phyloP scores from a whole-genome alignment of 2,329 filamentous ascomycete species.

The Talaromyces albobiverticillius region DNA sequence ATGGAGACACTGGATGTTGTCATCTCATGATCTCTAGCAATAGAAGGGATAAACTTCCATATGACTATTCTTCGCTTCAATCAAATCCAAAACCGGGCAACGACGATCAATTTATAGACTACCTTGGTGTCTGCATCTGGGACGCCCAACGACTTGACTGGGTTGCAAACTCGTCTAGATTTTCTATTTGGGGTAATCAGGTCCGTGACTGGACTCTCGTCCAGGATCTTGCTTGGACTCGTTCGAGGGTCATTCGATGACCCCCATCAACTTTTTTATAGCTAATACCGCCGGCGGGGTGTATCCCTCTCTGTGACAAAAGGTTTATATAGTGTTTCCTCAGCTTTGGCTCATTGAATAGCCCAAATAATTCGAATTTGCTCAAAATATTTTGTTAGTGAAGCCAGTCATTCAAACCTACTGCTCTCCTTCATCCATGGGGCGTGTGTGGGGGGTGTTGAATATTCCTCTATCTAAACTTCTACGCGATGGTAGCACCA shows the following conservation, averaged over 20 bases:
- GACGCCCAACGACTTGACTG: neutral
- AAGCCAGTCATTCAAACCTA: no score
- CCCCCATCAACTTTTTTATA: neutral
- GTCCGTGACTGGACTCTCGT: neutral
- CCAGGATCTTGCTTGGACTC: neutral
- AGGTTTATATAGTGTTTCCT: neutral
- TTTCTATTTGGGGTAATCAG: neutral
- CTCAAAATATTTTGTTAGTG: neutral
- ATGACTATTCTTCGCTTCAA: neutral
- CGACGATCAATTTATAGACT: conserved; percentile 4
- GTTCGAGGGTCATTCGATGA: neutral
- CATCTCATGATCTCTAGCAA: neutral
- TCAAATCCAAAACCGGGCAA: neutral
- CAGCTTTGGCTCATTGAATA: neutral
- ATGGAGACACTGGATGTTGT: neutral
- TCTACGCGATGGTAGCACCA: no score
- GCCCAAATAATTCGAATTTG: neutral
- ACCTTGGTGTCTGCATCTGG: conserved; percentile 10
- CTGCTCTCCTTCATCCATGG: no score
- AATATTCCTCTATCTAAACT: no score
- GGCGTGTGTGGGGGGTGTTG: no score
- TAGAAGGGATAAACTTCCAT: neutral
- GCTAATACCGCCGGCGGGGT: no score
- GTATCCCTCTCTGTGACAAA: neutral
- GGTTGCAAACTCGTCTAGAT: neutral